phyloP scores from a whole-genome alignment of 2,329 filamentous ascomycete genomes.

The Alternaria incomplexa region DNA sequence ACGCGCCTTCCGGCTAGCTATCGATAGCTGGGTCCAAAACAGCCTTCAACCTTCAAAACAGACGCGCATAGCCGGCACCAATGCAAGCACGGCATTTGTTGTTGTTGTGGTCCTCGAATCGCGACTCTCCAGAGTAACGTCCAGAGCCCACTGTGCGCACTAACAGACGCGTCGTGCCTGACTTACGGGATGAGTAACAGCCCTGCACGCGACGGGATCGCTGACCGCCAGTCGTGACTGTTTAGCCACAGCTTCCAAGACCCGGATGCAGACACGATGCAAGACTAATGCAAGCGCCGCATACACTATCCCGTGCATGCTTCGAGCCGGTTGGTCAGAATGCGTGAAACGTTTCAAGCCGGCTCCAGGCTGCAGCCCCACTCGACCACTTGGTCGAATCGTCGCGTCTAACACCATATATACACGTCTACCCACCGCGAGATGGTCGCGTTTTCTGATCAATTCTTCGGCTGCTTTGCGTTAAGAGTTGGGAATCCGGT shows the following conservation, averaged over 20 bases:
- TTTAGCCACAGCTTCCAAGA: conserved; percentile 36
- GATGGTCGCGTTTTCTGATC: conserved; percentile 50
- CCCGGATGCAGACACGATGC: conserved; percentile 19
- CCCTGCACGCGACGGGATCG: conserved; percentile 20
- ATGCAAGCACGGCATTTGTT: conserved; percentile 26
- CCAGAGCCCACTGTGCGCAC: not conserved
- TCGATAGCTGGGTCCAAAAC: conserved; percentile 29
- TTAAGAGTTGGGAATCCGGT: conserved; percentile 24
- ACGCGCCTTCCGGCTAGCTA: conserved; percentile 25
- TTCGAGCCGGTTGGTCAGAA: conserved; percentile 29
- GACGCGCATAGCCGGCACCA: conserved; percentile 24
- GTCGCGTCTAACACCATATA: conserved; percentile 48
- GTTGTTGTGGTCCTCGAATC: conserved; percentile 39
- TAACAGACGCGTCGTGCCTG: conserved; percentile 16
- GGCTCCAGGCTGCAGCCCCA: conserved; percentile 33
- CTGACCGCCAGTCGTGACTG: conserved; percentile 36
- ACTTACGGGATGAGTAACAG: conserved; percentile 13
- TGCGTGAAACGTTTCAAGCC: conserved; percentile 43
- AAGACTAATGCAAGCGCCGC: conserved; percentile 40
- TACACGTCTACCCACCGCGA: conserved; percentile 48
- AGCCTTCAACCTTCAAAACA: conserved; percentile 25
- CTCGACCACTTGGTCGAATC: conserved; percentile 39
- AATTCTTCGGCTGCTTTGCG: conserved; percentile 40
- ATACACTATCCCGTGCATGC: conserved; percentile 20
- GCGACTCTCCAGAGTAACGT: conserved; percentile 32